Percentiles rank a stretch among this genome's conserved stretches.
Conservation (phyloP, 2,329 filamentous ascomycete genomes). For the Aspergillus pseudoglaucus region DNA sequence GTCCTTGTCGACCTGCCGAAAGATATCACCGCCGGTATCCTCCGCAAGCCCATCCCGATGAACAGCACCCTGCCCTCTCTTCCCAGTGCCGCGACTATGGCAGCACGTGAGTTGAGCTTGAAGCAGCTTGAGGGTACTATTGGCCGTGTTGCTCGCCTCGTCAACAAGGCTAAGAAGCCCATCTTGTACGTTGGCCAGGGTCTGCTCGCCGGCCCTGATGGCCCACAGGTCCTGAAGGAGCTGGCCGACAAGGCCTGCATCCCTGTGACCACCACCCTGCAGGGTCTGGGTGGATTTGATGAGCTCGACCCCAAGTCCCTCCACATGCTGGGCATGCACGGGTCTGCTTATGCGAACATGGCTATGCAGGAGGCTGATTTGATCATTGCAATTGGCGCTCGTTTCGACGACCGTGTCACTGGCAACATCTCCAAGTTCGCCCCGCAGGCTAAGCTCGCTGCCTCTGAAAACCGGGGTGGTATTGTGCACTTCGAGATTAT, state of each 20-base stretch:
- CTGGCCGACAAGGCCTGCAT: conserved; percentile 86
- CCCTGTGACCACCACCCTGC: conserved; percentile 91
- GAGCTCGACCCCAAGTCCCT: conserved; percentile 90
- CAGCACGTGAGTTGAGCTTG: conserved; percentile 65
- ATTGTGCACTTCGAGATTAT: conserved; percentile 98
- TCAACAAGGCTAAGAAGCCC: conserved; percentile 88
- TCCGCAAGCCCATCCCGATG: conserved; percentile 77
- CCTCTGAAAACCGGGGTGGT: conserved; percentile 76
- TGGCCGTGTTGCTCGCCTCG: conserved; percentile 67
- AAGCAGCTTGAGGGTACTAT: conserved; percentile 70
- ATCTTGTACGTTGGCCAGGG: conserved; percentile 93
- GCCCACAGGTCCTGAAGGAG: conserved; percentile 71
- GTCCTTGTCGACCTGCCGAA: conserved; percentile 95
- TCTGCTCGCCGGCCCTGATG: conserved; percentile 71
- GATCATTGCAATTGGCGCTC: conserved; percentile 86
- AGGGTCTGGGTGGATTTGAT: conserved; percentile 86
- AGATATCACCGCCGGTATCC: conserved; percentile 82
- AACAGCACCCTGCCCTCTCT: conserved; percentile 66
- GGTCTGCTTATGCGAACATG: conserved; percentile 95
- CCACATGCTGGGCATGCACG: conserved; percentile 99
- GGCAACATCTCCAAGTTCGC: conserved; percentile 77
- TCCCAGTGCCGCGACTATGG: conserved; percentile 78
- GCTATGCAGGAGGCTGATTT: conserved; percentile 95
- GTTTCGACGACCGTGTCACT: conserved; percentile 95
- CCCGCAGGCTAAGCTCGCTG: conserved; percentile 77